Percentiles rank a stretch among this genome's conserved stretches.
Evolutionary conservation across 306 rosid species (phyloP).

Genomic region (Cicer arietinum): DNA sequence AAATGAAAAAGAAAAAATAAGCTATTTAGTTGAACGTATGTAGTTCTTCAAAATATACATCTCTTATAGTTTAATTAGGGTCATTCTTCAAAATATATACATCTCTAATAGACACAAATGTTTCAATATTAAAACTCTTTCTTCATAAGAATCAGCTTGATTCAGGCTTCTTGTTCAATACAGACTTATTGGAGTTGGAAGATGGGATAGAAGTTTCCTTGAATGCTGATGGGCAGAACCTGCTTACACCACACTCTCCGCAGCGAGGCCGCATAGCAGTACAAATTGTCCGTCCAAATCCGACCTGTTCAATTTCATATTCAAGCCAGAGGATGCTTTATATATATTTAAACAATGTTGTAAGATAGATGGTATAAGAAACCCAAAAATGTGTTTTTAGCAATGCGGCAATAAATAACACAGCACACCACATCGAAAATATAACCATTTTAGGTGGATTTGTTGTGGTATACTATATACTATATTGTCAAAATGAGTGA

Average conservation of each 20-base stretch:
- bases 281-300: slow-evolving; percentile 85
- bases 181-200: slow-evolving; percentile 56
- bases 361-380: slow-evolving; percentile 9
- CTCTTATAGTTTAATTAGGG: neutral
- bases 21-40: neutral
- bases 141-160: neutral
- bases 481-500: slow-evolving; percentile 9
- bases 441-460: slow-evolving; percentile 17
- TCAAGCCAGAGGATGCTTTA: slow-evolving; percentile 11
- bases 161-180: slow-evolving; percentile 49
- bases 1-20: neutral
- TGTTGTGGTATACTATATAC: neutral
- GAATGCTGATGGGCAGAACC: slow-evolving; percentile 80
- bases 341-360: slow-evolving; percentile 27
- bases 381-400: neutral
- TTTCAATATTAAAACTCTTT: neutral
- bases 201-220: slow-evolving; percentile 58
- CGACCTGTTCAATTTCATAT: slow-evolving; percentile 61
- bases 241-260: slow-evolving; percentile 62
- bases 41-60: neutral
- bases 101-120: neutral
- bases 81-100: neutral
- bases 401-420: slow-evolving; percentile 25
- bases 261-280: slow-evolving; percentile 82
- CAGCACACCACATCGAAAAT: neutral